A percentile compares a stretch with the other conserved stretches of the same genome.
Evolutionary conservation across 164 flowering plant genomes (phyloP).

Genomic region (Litsea cubeba): DNA sequence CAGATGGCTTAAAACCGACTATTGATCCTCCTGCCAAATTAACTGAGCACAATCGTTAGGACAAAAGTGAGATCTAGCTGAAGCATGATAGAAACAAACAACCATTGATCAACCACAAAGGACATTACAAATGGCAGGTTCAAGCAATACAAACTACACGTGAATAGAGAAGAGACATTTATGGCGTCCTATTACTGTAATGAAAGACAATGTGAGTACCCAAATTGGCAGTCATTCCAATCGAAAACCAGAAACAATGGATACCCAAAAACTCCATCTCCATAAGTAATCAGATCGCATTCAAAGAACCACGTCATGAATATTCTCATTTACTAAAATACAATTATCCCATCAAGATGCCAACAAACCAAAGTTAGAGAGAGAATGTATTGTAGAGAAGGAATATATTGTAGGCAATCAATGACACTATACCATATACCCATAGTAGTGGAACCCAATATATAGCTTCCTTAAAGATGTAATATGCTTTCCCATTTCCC

Average conservation of each 20-base stretch:
- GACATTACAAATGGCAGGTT: no score
- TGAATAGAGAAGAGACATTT: no score
- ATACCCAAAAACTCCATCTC: not conserved
- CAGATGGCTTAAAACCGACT: no score
- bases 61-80: no score
- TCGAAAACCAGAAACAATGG: not conserved
- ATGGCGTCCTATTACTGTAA: no score
- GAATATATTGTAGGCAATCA: not conserved
- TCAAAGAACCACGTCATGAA: not conserved
- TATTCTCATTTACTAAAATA: no score
- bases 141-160: no score
- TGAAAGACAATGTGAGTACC: no score
- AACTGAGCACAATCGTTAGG: no score
- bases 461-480: conserved; percentile 15
- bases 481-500: not conserved
- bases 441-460: conserved; percentile 19
- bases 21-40: no score
- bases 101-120: no score
- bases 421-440: conserved; percentile 32
- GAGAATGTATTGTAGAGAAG: not conserved
- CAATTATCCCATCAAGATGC: not conserved
- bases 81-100: no score
- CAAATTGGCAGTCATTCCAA: not conserved
- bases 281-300: not conserved
- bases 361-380: not conserved